Percentiles rank a stretch among this genome's conserved stretches.
phyloP scores from a whole-genome alignment of 345 rosid species.

The Xanthoceras sorbifolium region DNA sequence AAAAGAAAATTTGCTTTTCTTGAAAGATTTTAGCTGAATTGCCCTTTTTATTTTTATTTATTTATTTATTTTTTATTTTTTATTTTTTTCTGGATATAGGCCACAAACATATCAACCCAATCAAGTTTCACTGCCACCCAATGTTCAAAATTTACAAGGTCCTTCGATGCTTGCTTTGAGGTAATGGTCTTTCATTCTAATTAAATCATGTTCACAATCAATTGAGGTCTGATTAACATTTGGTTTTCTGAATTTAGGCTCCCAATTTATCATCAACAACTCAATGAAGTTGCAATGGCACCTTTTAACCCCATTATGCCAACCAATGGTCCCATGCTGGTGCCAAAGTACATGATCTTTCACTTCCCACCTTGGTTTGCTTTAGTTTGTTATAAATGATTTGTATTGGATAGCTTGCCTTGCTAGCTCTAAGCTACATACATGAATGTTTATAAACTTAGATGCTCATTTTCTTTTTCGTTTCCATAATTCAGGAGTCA shows the following conservation, averaged over 20 bases:
- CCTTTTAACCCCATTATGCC: not conserved
- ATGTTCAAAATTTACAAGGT: not conserved
- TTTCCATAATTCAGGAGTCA: not conserved
- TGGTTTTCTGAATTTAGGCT: not conserved
- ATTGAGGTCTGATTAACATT: not conserved
- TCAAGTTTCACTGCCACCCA: not conserved
- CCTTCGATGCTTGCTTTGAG: not conserved
- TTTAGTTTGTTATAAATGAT: too few species aligned
- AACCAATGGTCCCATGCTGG: not conserved
- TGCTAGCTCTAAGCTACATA: too few species aligned
- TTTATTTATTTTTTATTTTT: too few species aligned
- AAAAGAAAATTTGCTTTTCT: too few species aligned
- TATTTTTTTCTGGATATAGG: not conserved
- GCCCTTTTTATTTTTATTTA: too few species aligned
- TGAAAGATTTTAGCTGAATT: too few species aligned
- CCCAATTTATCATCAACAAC: not conserved
- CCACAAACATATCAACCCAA: not conserved
- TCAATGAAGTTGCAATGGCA: not conserved
- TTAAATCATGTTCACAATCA: not conserved
- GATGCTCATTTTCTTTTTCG: not conserved
- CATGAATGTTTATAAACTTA: too few species aligned
- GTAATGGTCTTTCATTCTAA: not conserved
- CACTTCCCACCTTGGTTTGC: not conserved
- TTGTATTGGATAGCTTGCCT: too few species aligned
- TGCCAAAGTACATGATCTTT: not conserved